Percentiles rank a stretch among this genome's conserved stretches.
Evolutionary conservation across 495 filamentous ascomycete species (phyloP).

Genomic region (Hyaloscypha bicolor): DNA sequence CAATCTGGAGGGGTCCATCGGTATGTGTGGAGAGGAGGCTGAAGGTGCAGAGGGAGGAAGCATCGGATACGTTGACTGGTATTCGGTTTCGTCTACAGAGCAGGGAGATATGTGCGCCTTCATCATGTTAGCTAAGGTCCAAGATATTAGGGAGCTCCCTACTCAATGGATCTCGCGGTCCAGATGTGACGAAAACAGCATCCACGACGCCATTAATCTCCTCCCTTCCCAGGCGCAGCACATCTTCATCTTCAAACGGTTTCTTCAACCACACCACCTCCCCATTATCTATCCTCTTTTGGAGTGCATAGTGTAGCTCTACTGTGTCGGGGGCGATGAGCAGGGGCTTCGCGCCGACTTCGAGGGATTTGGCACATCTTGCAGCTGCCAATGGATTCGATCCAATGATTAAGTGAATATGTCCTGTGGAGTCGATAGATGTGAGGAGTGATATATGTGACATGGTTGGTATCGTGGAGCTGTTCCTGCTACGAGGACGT

Average conservation of each 20-base stretch:
- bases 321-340: slow-evolving; percentile 72
- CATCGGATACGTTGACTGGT: slow-evolving; percentile 90
- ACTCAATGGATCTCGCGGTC: slow-evolving; percentile 55
- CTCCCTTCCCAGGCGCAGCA: slow-evolving; percentile 73
- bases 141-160: slow-evolving; percentile 26
- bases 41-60: slow-evolving; percentile 87
- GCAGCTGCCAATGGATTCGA: slow-evolving; percentile 84
- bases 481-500: not conserved
- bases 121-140: not conserved
- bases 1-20: slow-evolving; percentile 92
- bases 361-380: slow-evolving; percentile 76
- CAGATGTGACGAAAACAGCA: slow-evolving; percentile 84
- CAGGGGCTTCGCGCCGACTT: slow-evolving; percentile 84
- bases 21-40: slow-evolving; percentile 84
- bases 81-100: slow-evolving; percentile 80
- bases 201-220: slow-evolving; percentile 83
- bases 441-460: slow-evolving; percentile 63
- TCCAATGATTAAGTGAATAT: slow-evolving; percentile 86
- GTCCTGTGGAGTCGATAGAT: slow-evolving; percentile 70
- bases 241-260: slow-evolving; percentile 71
- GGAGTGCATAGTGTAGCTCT: slow-evolving; percentile 71
- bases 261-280: slow-evolving; percentile 72
- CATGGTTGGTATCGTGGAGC: slow-evolving; percentile 12
- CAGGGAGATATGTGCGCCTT: slow-evolving; percentile 68
- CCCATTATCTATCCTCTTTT: slow-evolving; percentile 71